These are phyloP conservation scores for Benincasa hispida DNA, from an alignment of 306 rosid species.

Conservation along the genomic window DNA sequence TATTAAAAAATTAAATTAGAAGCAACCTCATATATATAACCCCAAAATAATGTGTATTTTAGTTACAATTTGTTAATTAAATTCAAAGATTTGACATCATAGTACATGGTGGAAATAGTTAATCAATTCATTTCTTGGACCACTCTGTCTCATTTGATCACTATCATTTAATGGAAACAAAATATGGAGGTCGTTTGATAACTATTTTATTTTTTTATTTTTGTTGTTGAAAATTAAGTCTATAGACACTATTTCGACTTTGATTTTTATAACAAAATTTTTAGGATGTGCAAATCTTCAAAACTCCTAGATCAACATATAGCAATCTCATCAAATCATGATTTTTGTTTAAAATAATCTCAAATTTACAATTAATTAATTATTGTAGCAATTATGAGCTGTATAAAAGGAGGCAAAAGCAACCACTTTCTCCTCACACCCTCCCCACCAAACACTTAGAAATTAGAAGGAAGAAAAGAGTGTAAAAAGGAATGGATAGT, in stretches of 20 bases:
- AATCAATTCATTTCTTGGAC: background rate
- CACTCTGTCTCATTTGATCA: background rate
- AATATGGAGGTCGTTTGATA: too few relatives aligned
- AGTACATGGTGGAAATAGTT: background rate
- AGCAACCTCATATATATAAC: background rate
- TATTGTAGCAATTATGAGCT: background rate
- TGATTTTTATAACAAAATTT: too few relatives aligned
- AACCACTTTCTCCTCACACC: background rate
- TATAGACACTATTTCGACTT: too few relatives aligned
- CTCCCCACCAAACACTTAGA: background rate
- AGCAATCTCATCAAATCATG: too few relatives aligned
- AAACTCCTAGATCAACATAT: too few relatives aligned
- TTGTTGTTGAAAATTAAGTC: too few relatives aligned
- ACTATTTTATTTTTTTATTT: too few relatives aligned
- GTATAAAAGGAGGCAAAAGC: background rate
- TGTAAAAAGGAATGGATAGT: conserved; percentile 28
- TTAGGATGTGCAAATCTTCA: too few relatives aligned
- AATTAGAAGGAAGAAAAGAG: background rate
- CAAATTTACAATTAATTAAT: background rate
- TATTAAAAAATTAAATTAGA: background rate
- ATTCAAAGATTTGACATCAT: background rate
- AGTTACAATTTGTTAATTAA: background rate
- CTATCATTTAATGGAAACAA: background rate
- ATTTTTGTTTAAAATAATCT: too few relatives aligned
- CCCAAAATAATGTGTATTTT: background rate